phyloP scores from a whole-genome alignment of 1,284 basidiomycete species.

The Pyrrhoderma lamaoense region DNA sequence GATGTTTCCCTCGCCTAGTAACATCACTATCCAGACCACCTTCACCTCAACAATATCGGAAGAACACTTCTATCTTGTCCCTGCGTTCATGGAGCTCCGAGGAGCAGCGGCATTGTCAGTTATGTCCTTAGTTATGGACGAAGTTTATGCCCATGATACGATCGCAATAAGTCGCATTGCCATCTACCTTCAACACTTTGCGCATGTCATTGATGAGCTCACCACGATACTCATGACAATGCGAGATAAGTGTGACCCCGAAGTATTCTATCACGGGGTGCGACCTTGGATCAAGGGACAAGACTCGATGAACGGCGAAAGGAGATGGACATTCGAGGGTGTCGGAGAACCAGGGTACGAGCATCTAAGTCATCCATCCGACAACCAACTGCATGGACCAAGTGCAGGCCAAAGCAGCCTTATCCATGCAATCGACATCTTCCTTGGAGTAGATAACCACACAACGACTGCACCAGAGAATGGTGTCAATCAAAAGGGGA shows the following conservation, averaged over 20 bases:
- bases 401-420: conserved; percentile 88
- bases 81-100: conserved; percentile 86
- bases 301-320: conserved; percentile 53
- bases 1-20: conserved; percentile 40
- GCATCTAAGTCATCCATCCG: conserved; percentile 40
- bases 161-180: conserved; percentile 72
- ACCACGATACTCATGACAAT: conserved; percentile 57
- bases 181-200: conserved; percentile 61
- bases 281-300: conserved; percentile 91
- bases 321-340: conserved; percentile 80
- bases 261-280: conserved; percentile 77
- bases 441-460: conserved; percentile 76
- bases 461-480: conserved; percentile 17
- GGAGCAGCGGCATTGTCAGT: conserved; percentile 80
- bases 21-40: conserved; percentile 55
- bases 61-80: conserved; percentile 84
- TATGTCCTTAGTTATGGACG: conserved; percentile 87
- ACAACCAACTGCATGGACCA: conserved; percentile 68
- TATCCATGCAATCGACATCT: conserved; percentile 85
- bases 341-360: conserved; percentile 41
- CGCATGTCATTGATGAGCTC: conserved; percentile 61
- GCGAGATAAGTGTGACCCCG: conserved; percentile 69
- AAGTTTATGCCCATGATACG: conserved; percentile 82
- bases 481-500: conserved; percentile 16
- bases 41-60: conserved; percentile 84